Evolutionary conservation across 768 basidiomycete genomes (phyloP).

Genomic region (Bullera alba): DNA sequence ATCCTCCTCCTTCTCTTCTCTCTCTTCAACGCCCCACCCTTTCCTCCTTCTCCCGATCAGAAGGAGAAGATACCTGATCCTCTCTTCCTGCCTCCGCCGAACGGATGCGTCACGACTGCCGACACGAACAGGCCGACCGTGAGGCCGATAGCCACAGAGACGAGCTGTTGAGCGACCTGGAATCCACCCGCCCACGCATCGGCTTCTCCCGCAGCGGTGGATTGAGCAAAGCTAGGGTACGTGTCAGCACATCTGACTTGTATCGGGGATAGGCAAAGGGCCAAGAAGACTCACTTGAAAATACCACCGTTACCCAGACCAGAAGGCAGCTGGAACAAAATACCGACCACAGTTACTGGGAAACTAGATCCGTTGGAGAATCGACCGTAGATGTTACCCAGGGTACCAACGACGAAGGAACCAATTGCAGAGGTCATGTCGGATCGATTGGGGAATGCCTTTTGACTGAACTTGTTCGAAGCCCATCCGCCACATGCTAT

Average conservation of each 20-base stretch:
- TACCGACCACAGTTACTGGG: slow-evolving; percentile 73
- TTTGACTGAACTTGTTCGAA: slow-evolving; percentile 63
- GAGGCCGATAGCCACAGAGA: slow-evolving; percentile 63
- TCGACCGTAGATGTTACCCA: slow-evolving; percentile 70
- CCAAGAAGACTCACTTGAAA: slow-evolving; percentile 53
- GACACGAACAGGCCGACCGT: slow-evolving; percentile 67
- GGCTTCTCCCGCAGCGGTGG: slow-evolving; percentile 21
- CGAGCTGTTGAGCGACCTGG: slow-evolving; percentile 65
- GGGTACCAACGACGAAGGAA: slow-evolving; percentile 72
- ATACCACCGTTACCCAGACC: slow-evolving; percentile 74
- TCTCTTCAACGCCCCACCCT: neutral
- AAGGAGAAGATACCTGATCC: slow-evolving; percentile 49
- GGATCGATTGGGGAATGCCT: slow-evolving; percentile 58
- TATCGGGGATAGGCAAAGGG: neutral
- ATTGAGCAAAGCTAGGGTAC: slow-evolving; percentile 30
- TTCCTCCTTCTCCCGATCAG: slow-evolving; percentile 21
- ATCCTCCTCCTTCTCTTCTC: neutral
- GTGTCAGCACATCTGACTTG: neutral
- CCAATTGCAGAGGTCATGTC: slow-evolving; percentile 75
- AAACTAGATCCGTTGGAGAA: slow-evolving; percentile 62
- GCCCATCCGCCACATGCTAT: slow-evolving; percentile 69
- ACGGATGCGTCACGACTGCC: slow-evolving; percentile 54
- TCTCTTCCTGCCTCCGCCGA: slow-evolving; percentile 46
- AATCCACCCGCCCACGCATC: slow-evolving; percentile 57
- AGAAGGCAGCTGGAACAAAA: slow-evolving; percentile 77